Base-by-base conservation (phyloP, 2,329 filamentous ascomycete genomes). In the Samsoniella hepiali region DNA sequence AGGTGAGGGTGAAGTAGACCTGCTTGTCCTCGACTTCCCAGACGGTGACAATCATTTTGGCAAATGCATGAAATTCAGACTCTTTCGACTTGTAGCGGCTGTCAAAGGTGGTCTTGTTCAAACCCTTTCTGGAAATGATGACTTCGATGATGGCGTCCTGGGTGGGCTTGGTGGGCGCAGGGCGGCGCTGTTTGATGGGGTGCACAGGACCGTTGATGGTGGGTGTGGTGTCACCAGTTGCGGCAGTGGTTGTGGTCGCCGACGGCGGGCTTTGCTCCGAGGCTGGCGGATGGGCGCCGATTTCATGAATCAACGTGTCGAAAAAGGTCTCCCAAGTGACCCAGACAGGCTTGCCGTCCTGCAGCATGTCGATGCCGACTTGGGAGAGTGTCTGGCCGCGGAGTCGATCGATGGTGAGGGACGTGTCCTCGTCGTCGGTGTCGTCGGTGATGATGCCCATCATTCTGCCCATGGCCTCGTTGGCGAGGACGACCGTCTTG, bases 21-120 rank as follows among this genome's bases (percentile, higher is more conserved):
- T 88, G 83, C 27, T 82, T 81, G 49, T 90, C 85, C 45, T 89
- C 84, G n/a, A 84, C 79, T 65, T 85, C 82, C 88, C 89, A 93
- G 7, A 91, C 84, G 0, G 87, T 90, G 29, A 93, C 85, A 54
- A 92, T 91, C 88, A 93, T 91, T 67, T 88, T 89, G 29, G 90
- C 88, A 66, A 85, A 84, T 0, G 85, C 74, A 68, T 78, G 79
- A 57, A 73, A 74, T 29, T 77, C 74, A 7, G 72, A 74, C 22
- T 73, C 73, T 65, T 75, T 77, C 10, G 72, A 70, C 63, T 74
- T 75, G 44, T 71, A 70, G 32, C 69, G 72, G 29, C 69, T 68
- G 27, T 76, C 74, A 31, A 76, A 72, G 1, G 67, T 75, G 7
- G 80, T 72, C 61, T 78, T 78, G 58, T 76, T 73, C 22, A 79